Evolutionary conservation across 352 stramenopile species (phyloP).

Genomic region (Phytophthora cactorum): DNA sequence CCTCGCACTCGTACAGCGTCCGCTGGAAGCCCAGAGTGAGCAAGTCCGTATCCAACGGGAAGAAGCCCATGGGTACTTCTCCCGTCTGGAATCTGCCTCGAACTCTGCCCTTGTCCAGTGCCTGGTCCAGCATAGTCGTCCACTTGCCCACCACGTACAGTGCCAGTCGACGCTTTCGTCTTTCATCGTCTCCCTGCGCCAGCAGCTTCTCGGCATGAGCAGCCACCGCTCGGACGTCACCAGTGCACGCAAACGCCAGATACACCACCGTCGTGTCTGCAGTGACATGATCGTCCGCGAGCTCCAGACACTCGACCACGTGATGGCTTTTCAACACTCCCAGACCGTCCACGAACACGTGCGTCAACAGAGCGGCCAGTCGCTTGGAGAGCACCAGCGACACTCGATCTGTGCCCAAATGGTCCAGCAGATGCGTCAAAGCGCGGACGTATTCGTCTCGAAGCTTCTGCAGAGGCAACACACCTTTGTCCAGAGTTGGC

Average conservation of each 20-base stretch:
- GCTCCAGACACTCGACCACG: conserved; percentile 63
- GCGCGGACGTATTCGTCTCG: conserved; percentile 51
- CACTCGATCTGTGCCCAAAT: conserved; percentile 42
- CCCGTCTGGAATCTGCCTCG: conserved; percentile 49
- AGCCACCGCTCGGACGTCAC: conserved; percentile 55
- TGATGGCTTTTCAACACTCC: conserved; percentile 40
- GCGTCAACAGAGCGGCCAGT: conserved; percentile 60
- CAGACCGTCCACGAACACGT: conserved; percentile 62
- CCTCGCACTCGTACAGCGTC: conserved; percentile 58
- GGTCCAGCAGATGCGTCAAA: conserved; percentile 46
- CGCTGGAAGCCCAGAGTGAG: conserved; percentile 62
- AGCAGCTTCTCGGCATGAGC: conserved; percentile 50
- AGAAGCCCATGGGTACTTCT: conserved; percentile 55
- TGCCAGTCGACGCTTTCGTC: conserved; percentile 27
- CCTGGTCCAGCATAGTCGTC: conserved; percentile 58
- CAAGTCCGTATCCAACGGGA: conserved; percentile 66
- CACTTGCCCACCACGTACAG: conserved; percentile 57
- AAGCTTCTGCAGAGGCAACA: conserved; percentile 42
- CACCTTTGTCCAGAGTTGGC: conserved; percentile 34
- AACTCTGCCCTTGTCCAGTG: conserved; percentile 42
- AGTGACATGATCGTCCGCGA: conserved; percentile 53
- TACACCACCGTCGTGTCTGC: conserved; percentile 52
- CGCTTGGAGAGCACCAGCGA: conserved; percentile 65
- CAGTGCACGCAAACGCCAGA: conserved; percentile 44
- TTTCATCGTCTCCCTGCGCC: conserved; percentile 24